Base-by-base conservation (phyloP, 805 yeast species). In the Scheffersomyces coipomensis region DNA sequence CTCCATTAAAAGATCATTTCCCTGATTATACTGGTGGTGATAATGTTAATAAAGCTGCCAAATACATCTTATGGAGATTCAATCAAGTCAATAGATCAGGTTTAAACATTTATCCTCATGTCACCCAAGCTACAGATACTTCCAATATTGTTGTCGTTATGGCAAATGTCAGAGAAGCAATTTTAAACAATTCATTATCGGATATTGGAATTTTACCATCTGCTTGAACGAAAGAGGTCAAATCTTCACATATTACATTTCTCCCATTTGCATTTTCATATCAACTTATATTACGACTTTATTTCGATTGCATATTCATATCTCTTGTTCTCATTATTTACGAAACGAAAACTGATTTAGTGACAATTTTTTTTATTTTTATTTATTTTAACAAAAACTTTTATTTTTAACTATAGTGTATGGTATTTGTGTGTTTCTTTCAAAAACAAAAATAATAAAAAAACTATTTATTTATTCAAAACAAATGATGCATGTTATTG, bases 81-180 rank as follows among this genome's bases (percentile, higher is more conserved):
- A 82, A 87, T 29, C 88, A 85, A 58, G 79, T 87, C 34, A 90
- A 89, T 58, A 73, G 95, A 48, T 81, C 93, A 1, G 88, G 88
- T 16, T 68, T 88, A 46, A 85, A 83, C 44, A 78, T 90, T 24
- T 86, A 85, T 53, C 96, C 97, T 10, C 95, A 89, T 60, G 85
- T 89, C 18, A 89, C 97, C 3, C 96, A 89, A 62, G 97, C 97
- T 0, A 89, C 96, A 0, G 96, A 89, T 58, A 89, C 97, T 5
- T 81, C 88, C 21, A 89, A 89, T 61, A 88, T 90, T 45, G 81
- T 85, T 54, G 66, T 88, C 52, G 96, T 89, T 5, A 83, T 86
- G 64, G 89, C 88, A 10, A 90, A 91, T 6, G 87, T 86, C 27
- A 82, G 81, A 52, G 93, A 86, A 56, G 84, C 89, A 3, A 81